Evolutionary conservation across 345 rosid species (phyloP), one percentile per base, ranked within the genome.

Genomic region (Citrus unshiu): DNA sequence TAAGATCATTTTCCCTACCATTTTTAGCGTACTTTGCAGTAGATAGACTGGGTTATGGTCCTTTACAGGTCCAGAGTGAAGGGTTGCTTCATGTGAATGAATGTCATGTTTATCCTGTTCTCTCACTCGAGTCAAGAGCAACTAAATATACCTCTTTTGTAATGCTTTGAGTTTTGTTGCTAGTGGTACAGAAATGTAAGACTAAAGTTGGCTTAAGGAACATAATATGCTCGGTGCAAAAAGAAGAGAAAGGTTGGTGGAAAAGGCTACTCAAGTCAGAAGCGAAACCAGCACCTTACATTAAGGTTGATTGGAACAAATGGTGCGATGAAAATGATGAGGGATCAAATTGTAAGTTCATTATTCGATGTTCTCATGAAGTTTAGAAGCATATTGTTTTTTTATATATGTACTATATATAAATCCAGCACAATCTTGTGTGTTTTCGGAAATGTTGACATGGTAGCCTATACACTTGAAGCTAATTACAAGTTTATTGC

Each of bases 271-370:
- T 96, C 62, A 90, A 91, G 82, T 83, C 95, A 1, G 97, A 91
- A 80, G 95, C 83, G 83, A 96, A 94, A 79, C 97, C 99, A 37
- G 97, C 99, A 8, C 99, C 99, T 77, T 96, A 96, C 87, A 90
- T 96, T 60, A 96, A 94, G 90, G 98, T 96, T 66, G 98, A 96
- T 83, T 96, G 97, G 98, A 96, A 94, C 80, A 94, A 87, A 83
- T 96, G 97, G 99, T 91, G 97, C 22, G 99, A 96, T 73, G 99
- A 96, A 84, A 97, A 94, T 66, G 98, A 93, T 22, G 95, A 90
- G 73, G 89, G 88, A 70, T 73, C 82, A 49, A 57, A 75, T 75
- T 88, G 97, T 96, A 88, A 91, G 97, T 86, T 81, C 14, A 37
- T 43, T 14, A 58, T 18, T 21, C 3, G 7, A 78, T 58, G 72